These are phyloP conservation scores for Hanseniaspora guilliermondii DNA, from an alignment of 805 yeast species.

Conservation along the genomic window DNA sequence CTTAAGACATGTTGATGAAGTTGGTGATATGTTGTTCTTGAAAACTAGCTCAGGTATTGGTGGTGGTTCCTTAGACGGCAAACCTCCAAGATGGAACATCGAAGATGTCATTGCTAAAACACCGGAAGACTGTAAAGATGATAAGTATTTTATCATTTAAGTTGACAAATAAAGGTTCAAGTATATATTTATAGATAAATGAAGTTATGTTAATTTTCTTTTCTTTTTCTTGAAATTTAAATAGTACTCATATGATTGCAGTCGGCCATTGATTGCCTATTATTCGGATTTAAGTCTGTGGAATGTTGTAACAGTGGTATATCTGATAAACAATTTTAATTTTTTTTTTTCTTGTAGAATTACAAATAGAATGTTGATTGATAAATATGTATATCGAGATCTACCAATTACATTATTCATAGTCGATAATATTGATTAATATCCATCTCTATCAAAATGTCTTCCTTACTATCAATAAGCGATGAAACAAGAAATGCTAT, in stretches of 20 bases:
- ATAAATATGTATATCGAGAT: too few relatives aligned
- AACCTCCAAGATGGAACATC: conserved; percentile 62
- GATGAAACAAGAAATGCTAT: conserved; percentile 47
- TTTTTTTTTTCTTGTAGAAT: too few relatives aligned
- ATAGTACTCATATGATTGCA: too few relatives aligned
- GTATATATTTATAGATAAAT: background rate
- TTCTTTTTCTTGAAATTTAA: background rate
- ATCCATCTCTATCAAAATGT: conserved; percentile 20
- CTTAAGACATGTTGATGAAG: conserved; percentile 54
- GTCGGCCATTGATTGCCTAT: too few relatives aligned
- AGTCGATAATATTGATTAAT: too few relatives aligned
- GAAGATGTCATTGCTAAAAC: conserved; percentile 66
- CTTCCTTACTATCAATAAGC: conserved; percentile 48
- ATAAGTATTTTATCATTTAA: conserved; percentile 27
- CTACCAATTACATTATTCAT: too few relatives aligned
- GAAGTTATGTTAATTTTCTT: background rate
- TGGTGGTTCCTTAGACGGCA: conserved; percentile 49
- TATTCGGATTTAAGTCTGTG: too few relatives aligned
- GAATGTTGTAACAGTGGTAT: too few relatives aligned
- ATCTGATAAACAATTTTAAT: too few relatives aligned
- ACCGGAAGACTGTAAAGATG: conserved; percentile 47
- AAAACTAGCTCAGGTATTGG: conserved; percentile 69
- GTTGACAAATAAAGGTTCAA: background rate
- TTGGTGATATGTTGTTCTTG: conserved; percentile 65
- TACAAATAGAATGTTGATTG: too few relatives aligned